phyloP scores from a whole-genome alignment of 2,329 filamentous ascomycete genomes.

The Aureobasidium namibiae region DNA sequence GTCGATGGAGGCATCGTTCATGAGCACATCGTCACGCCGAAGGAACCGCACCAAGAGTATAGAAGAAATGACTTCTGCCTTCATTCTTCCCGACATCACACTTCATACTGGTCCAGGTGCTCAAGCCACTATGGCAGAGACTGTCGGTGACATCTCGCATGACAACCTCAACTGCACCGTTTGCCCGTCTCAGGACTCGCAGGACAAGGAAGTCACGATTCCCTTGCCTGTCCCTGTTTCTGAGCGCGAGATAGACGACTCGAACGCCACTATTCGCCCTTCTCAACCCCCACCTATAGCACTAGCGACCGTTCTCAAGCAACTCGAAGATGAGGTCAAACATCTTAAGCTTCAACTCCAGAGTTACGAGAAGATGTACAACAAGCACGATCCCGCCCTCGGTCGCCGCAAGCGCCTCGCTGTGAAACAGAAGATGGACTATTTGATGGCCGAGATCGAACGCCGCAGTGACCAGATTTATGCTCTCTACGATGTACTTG shows the following conservation, averaged over 20 bases:
- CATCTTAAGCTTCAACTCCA: constrained; percentile 67
- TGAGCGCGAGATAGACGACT: constrained; percentile 34
- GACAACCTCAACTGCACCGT: constrained; percentile 49
- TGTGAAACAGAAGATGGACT: constrained; percentile 53
- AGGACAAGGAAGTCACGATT: constrained; percentile 29
- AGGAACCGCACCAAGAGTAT: constrained; percentile 38
- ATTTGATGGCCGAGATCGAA: constrained; percentile 56
- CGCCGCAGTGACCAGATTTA: constrained; percentile 75
- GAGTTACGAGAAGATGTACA: constrained; percentile 53
- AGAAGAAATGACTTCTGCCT: constrained; percentile 49
- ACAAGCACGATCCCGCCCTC: constrained; percentile 57
- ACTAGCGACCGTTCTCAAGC: constrained; percentile 75
- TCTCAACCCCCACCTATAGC: constrained; percentile 62
- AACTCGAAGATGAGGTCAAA: constrained; percentile 67
- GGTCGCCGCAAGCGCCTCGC: constrained; percentile 56
- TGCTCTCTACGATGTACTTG: constrained; percentile 72
- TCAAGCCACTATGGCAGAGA: constrained; percentile 11
- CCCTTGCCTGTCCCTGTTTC: constrained; percentile 30
- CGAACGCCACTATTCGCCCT: constrained; percentile 52
- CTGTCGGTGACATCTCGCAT: constrained; percentile 29
- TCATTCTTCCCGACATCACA: constrained; percentile 57
- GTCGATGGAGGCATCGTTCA: constrained; percentile 35
- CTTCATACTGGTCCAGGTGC: constrained; percentile 26
- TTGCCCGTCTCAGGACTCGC: constrained; percentile 32
- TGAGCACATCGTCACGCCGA: constrained; percentile 42